Evolutionary conservation across 805 yeast species (phyloP).

Genomic region (Zygotorulaspora chibaensis): DNA sequence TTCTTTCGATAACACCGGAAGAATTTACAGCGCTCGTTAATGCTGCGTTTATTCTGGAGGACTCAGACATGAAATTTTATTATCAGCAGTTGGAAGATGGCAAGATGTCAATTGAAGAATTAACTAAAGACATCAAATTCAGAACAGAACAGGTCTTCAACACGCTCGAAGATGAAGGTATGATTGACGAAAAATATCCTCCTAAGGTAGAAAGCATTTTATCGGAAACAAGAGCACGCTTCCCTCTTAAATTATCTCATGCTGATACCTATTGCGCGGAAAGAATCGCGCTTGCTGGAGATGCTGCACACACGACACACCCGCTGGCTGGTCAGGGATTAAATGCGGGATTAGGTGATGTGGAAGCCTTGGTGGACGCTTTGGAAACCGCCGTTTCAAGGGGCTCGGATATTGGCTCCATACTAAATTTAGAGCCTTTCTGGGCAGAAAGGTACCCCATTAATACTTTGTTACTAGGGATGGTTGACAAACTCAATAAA

Average conservation of each 20-base stretch:
- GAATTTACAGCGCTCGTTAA: conserved; percentile 69
- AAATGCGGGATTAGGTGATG: conserved; percentile 96
- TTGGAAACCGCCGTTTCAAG: conserved; percentile 65
- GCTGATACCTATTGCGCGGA: conserved; percentile 85
- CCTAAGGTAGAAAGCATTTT: conserved; percentile 57
- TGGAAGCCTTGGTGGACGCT: conserved; percentile 61
- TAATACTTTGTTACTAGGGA: conserved; percentile 78
- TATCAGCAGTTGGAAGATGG: conserved; percentile 40
- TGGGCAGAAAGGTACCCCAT: conserved; percentile 76
- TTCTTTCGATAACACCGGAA: conserved; percentile 54
- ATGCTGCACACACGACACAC: conserved; percentile 96
- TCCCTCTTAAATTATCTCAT: conserved; percentile 84
- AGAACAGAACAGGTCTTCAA: conserved; percentile 41
- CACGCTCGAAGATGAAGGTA: conserved; percentile 35
- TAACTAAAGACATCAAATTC: conserved; percentile 70
- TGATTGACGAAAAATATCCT: conserved; percentile 62
- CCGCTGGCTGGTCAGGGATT: conserved; percentile 98
- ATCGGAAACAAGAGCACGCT: conserved; percentile 69
- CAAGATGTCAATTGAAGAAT: conserved; percentile 39
- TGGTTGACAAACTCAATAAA: conserved; percentile 89
- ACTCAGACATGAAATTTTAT: conserved; percentile 70
- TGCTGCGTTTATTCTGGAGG: conserved; percentile 79
- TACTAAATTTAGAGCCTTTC: conserved; percentile 78
- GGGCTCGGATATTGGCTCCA: conserved; percentile 85
- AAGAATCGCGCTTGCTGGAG: conserved; percentile 90